Percentiles rank a stretch among this genome's conserved stretches.
Evolutionary conservation across 495 filamentous ascomycete genomes (phyloP).

Genomic region (Lasiosphaeriaceae sp.): DNA sequence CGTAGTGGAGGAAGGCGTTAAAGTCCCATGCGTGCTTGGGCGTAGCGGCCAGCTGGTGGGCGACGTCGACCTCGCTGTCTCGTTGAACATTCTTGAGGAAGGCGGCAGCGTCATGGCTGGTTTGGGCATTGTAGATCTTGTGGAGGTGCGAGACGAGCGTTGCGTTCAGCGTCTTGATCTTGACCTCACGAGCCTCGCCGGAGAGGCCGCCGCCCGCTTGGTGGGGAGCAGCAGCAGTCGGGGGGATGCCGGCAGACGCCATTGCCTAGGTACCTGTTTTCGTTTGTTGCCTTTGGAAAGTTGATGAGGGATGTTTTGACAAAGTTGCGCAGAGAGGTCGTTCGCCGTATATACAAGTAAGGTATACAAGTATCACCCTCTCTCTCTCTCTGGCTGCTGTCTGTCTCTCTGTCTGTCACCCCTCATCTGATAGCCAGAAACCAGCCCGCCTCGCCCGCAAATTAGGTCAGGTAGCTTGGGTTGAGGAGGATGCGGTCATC

Average conservation of each 20-base stretch:
- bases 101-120: slow-evolving; percentile 32
- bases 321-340: no score
- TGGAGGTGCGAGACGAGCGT: slow-evolving; percentile 33
- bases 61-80: slow-evolving; percentile 26
- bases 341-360: no score
- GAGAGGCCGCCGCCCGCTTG: slow-evolving; percentile 36
- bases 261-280: no score
- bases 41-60: slow-evolving; percentile 13
- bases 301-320: no score
- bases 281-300: no score
- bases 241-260: background rate
- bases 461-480: no score
- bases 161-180: slow-evolving; percentile 28
- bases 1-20: slow-evolving; percentile 54
- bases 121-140: slow-evolving; percentile 34
- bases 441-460: no score
- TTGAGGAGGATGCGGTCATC: no score
- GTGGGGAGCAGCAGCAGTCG: slow-evolving; percentile 14
- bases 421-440: no score
- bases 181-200: slow-evolving; percentile 23
- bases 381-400: no score
- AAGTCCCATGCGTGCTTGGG: slow-evolving; percentile 35
- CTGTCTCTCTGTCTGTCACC: no score
- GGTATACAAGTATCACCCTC: no score
- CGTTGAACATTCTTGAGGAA: slow-evolving; percentile 37